Percentiles rank a stretch among this genome's conserved stretches.
These are phyloP conservation scores for Waitea zeae DNA, from an alignment of 1,284 basidiomycete species.

Conservation along the genomic window DNA sequence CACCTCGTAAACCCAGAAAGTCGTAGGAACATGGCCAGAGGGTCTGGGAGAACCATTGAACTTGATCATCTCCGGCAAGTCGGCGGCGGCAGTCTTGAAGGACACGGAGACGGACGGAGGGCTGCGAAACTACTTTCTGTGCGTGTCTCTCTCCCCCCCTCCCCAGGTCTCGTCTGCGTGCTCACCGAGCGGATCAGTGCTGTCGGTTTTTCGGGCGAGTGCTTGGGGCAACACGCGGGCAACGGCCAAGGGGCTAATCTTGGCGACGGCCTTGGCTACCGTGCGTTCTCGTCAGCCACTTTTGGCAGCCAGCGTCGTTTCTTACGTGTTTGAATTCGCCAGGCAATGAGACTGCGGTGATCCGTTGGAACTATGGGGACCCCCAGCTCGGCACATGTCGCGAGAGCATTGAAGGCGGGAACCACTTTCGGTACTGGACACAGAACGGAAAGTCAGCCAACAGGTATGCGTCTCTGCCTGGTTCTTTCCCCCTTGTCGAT, in stretches of 20 bases:
- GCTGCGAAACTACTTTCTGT: conserved; percentile 65
- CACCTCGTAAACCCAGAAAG: conserved; percentile 18
- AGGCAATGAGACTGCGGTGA: conserved; percentile 66
- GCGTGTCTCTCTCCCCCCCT: conserved; percentile 10
- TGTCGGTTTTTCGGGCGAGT: conserved; percentile 62
- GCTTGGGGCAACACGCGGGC: conserved; percentile 68
- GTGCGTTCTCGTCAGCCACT: conserved; percentile 22
- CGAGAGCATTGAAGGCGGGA: conserved; percentile 78
- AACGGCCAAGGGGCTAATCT: conserved; percentile 60
- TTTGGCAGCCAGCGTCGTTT: conserved; percentile 1
- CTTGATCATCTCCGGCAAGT: conserved; percentile 68
- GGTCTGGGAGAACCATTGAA: conserved; percentile 87
- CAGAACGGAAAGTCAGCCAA: conserved; percentile 52
- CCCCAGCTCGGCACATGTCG: conserved; percentile 61
- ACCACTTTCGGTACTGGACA: conserved; percentile 83
- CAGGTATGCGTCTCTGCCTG: conserved; percentile 23
- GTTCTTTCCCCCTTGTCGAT: conserved; percentile 1
- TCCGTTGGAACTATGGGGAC: conserved; percentile 71
- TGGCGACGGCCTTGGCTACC: conserved; percentile 64
- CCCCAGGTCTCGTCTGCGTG: not conserved
- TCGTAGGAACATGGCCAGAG: conserved; percentile 45
- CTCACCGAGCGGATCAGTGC: conserved; percentile 15
- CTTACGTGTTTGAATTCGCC: conserved; percentile 2
- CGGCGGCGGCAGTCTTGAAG: conserved; percentile 55
- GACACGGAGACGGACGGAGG: conserved; percentile 51